These are phyloP conservation scores for Skeletonema potamos DNA, from an alignment of 108 stramenopile genomes.

Conservation along the genomic window DNA sequence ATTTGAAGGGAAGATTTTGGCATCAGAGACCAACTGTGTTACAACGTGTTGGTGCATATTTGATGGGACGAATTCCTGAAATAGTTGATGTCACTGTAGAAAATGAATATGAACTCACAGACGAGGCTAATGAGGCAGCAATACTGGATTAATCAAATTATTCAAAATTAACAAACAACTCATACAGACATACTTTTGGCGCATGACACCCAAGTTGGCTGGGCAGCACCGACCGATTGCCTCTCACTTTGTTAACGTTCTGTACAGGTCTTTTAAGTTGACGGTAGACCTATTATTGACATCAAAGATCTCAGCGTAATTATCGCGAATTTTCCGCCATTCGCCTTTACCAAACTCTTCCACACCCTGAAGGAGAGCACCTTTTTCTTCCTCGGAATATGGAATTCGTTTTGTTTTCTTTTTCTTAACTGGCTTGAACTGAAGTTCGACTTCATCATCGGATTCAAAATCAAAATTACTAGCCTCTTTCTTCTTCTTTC, in stretches of 20 bases:
- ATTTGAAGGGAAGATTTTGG: conserved; percentile 89
- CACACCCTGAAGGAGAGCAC: conserved; percentile 50
- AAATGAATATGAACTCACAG: conserved; percentile 79
- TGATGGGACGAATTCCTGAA: conserved; percentile 80
- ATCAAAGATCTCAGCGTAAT: conserved; percentile 35
- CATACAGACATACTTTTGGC: not conserved
- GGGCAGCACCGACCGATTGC: too few relatives aligned
- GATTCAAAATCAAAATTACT: not conserved
- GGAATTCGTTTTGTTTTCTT: conserved; percentile 13
- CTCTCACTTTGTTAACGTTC: conserved; percentile 44
- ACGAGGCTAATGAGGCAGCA: conserved; percentile 75
- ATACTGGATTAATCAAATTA: conserved; percentile 3
- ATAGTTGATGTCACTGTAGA: conserved; percentile 83
- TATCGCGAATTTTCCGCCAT: conserved; percentile 56
- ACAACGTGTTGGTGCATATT: conserved; percentile 66
- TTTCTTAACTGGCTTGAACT: not conserved
- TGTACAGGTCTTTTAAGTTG: conserved; percentile 67
- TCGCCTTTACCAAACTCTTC: conserved; percentile 44
- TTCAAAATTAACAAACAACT: not conserved
- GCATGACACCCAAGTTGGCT: not conserved
- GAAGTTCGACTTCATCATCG: not conserved
- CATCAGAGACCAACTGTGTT: conserved; percentile 87
- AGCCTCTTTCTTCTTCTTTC: not conserved
- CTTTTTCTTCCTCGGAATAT: conserved; percentile 58
- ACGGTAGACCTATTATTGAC: conserved; percentile 48